Percentiles rank a stretch among this genome's conserved stretches.
Conservation (phyloP, 2,329 filamentous ascomycete species). For the Ophiostoma montium region DNA sequence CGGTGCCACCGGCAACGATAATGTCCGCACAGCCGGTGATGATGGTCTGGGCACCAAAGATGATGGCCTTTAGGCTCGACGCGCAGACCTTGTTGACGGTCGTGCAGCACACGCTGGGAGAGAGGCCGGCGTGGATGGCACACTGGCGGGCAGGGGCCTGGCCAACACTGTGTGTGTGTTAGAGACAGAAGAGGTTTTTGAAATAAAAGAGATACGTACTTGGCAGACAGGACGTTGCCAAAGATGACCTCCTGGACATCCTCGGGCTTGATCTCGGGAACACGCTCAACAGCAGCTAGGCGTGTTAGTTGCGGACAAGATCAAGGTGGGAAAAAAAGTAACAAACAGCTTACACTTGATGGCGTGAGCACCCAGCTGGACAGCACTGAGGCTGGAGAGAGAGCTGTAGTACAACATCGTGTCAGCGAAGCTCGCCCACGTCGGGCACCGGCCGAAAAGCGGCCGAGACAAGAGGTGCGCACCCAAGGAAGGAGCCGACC, state of each 20-base stretch:
- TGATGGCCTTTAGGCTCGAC: constrained; percentile 84
- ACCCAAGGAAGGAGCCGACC: constrained; percentile 90
- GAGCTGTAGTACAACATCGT: constrained; percentile 47
- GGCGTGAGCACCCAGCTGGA: constrained; percentile 75
- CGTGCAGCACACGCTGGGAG: constrained; percentile 67
- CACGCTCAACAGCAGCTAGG: constrained; percentile 65
- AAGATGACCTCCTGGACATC: constrained; percentile 96
- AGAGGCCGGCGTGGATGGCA: constrained; percentile 75
- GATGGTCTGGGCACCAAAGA: constrained; percentile 91
- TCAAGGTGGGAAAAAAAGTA: neutral
- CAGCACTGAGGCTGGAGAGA: constrained; percentile 72
- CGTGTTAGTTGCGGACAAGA: constrained; percentile 3
- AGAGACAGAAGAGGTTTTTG: neutral
- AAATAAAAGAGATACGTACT: constrained; percentile 45
- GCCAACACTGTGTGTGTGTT: constrained; percentile 51
- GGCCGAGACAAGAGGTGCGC: constrained; percentile 18
- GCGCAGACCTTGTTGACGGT: constrained; percentile 99
- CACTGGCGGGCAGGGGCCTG: constrained; percentile 95
- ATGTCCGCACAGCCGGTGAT: constrained; percentile 89
- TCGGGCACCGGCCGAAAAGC: neutral
- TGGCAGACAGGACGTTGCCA: constrained; percentile 93
- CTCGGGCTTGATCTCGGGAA: constrained; percentile 71
- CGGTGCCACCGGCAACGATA: constrained; percentile 84
- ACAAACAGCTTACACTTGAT: constrained; percentile 66
- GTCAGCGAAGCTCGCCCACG: constrained; percentile 1